Evolutionary conservation across 352 stramenopile genomes (phyloP), one percentile per base, ranked within the genome.

Genomic region (Phytopythium litorale): DNA sequence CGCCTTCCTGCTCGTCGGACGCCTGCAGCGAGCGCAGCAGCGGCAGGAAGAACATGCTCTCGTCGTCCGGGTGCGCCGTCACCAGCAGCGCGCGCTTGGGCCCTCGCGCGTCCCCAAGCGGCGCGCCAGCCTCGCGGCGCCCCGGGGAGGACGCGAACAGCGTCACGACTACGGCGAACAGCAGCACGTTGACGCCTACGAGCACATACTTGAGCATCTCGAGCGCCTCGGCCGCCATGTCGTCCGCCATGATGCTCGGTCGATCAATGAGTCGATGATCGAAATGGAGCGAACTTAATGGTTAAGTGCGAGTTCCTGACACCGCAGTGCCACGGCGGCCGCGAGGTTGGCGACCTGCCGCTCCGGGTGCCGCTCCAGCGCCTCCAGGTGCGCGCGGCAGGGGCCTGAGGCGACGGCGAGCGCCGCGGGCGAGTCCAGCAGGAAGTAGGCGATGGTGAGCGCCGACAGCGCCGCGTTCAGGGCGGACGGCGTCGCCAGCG

Each of bases 31-130:
- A 93, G 40, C 81, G 72, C 62, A 87, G 86, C 28, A 97, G 82
- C 5, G 96, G 96, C 60, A 98, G 49, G 78, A 99, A 99, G 69
- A 99, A 99, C 95, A 99, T 98, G 72, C 89, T 97, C 74, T 99
- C 96, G 70, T 99, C 96, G 65, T 99, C 96, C 45, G 96, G 96
- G 76, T 99, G 96, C n/a, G 95, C 93, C 9, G 90, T 97, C 46
- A 99, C 87, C 11, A 98, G 63, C 56, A 94, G 64, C 58, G 84
- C 82, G 2, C 65, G 70, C 50, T 88, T 89, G 8, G 64, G 55
- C n/a, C 56, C 62, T 18, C 18, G 28, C 21, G 63, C 32, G 15
- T 28, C 23, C 16, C 32, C 38, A 30, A 49, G 37, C 2, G 65
- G 59, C 11, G 60, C 53, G 15, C 7, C 28, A 37, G 23, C 23